Conservation (phyloP, 148 eudicot species). For the Nepenthes mirabilis region DNA sequence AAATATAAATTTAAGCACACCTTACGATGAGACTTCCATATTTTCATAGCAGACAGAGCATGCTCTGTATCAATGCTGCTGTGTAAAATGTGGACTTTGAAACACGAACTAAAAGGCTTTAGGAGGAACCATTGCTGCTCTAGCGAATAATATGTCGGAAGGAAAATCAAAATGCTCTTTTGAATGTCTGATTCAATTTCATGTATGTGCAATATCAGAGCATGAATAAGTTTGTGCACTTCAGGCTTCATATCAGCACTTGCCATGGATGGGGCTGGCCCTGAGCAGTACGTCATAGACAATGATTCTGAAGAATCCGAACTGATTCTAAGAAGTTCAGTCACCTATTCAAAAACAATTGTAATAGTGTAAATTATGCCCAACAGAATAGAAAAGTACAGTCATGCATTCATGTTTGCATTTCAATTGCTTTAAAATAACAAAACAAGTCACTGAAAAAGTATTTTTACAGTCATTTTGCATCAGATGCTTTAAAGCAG, state of each 20-base stretch:
- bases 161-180: conserved; percentile 83
- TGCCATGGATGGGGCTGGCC: conserved; percentile 42
- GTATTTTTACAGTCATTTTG: no score
- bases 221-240: conserved; percentile 61
- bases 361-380: background rate
- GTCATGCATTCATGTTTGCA: no score
- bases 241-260: conserved; percentile 46
- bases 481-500: no score
- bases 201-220: conserved; percentile 63
- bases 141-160: conserved; percentile 74
- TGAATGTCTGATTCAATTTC: conserved; percentile 74
- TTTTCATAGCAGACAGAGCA: conserved; percentile 81
- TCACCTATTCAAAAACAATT: conserved; percentile 28
- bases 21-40: conserved; percentile 80
- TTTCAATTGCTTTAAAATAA: no score
- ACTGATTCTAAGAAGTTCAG: conserved; percentile 49
- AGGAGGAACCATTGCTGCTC: conserved; percentile 80
- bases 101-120: conserved; percentile 41
- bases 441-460: no score
- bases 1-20: conserved; percentile 20
- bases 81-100: conserved; percentile 86
- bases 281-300: conserved; percentile 59
- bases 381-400: no score
- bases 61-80: conserved; percentile 79
- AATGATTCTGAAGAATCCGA: conserved; percentile 22